phyloP scores from a whole-genome alignment of 495 filamentous ascomycete genomes.

The Chaetomidium leptoderma region DNA sequence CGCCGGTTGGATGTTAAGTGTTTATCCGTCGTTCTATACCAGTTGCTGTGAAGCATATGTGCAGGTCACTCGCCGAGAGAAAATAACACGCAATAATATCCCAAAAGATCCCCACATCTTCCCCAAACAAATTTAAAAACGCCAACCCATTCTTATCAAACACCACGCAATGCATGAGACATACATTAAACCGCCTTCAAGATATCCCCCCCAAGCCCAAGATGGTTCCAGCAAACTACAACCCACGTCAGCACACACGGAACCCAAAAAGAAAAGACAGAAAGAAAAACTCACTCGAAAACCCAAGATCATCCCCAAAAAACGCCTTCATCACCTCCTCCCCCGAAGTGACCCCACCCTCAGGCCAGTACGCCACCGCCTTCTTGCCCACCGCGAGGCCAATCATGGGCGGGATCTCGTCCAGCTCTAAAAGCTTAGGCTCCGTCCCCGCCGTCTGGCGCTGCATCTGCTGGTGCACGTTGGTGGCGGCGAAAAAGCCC shows the following conservation, averaged over 20 bases:
- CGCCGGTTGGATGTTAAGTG: background rate
- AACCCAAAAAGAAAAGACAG: background rate
- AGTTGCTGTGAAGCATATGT: background rate
- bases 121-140: too few relatives aligned
- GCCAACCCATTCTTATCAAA: slow-evolving; percentile 2
- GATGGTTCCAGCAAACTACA: slow-evolving; percentile 56
- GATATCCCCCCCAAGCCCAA: slow-evolving; percentile 46
- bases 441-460: slow-evolving; percentile 28
- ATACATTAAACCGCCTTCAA: background rate
- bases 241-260: slow-evolving; percentile 16
- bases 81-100: too few relatives aligned
- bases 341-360: slow-evolving; percentile 48
- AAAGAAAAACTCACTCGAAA: slow-evolving; percentile 45
- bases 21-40: background rate
- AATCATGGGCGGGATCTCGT: slow-evolving; percentile 57
- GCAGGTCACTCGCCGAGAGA: too few relatives aligned
- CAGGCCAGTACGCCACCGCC: slow-evolving; percentile 55
- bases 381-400: slow-evolving; percentile 62
- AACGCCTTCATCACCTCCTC: slow-evolving; percentile 55
- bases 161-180: background rate
- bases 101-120: background rate
- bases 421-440: slow-evolving; percentile 44
- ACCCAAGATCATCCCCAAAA: slow-evolving; percentile 65
- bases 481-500: slow-evolving; percentile 56
- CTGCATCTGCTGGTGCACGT: slow-evolving; percentile 53